A percentile compares a stretch with the other conserved stretches of the same genome.
Conservation (phyloP, 306 rosid species). For the Hippophae tibetana region DNA sequence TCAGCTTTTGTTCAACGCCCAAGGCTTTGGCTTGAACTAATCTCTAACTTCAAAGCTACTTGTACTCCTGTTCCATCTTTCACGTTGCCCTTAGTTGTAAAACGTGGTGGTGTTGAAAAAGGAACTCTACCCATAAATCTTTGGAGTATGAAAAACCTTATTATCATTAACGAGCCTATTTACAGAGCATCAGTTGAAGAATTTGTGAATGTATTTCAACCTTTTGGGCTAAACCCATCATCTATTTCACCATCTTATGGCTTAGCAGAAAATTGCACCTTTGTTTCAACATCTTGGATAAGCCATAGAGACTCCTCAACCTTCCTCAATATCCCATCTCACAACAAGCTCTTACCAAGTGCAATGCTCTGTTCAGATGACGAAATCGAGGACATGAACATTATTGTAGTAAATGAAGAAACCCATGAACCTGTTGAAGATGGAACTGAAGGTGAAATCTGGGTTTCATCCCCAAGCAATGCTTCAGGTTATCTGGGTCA, state of each 20-base stretch:
- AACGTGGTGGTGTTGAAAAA: constrained; percentile 41
- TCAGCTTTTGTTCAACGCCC: constrained; percentile 45
- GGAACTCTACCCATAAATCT: constrained; percentile 31
- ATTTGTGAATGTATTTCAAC: constrained; percentile 34
- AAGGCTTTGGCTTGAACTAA: constrained; percentile 56
- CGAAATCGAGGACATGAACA: constrained; percentile 43
- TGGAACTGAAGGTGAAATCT: constrained; percentile 73
- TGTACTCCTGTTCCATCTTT: constrained; percentile 82
- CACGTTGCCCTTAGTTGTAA: constrained; percentile 51
- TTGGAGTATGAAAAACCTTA: constrained; percentile 39
- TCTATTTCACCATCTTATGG: constrained; percentile 71
- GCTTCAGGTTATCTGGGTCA: constrained; percentile 60
- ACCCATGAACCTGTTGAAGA: constrained; percentile 55
- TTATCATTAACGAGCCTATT: constrained; percentile 67
- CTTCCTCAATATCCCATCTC: constrained; percentile 38
- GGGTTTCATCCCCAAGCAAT: constrained; percentile 79
- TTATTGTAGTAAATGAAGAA: constrained; percentile 51
- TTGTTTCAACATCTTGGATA: constrained; percentile 76
- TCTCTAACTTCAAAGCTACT: constrained; percentile 53
- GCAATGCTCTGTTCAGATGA: constrained; percentile 33
- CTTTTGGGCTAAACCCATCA: constrained; percentile 42
- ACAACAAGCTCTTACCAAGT: constrained; percentile 52
- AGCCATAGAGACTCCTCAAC: background rate
- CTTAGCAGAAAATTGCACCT: constrained; percentile 79
- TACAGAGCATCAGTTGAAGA: constrained; percentile 41